Conservation (phyloP, 768 basidiomycete genomes). For the Mycena venus region DNA sequence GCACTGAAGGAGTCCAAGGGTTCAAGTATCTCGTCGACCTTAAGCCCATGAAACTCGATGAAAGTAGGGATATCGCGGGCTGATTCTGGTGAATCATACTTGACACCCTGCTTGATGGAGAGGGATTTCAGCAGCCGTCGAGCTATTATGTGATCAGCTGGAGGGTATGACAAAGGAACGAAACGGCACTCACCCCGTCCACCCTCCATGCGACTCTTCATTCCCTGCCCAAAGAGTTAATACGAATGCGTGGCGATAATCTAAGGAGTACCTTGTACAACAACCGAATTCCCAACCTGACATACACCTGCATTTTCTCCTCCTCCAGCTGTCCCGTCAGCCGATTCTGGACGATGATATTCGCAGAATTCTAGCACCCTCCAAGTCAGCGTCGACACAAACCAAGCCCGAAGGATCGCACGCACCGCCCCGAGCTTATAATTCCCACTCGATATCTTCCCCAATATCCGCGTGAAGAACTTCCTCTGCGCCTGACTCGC, state of each 20-base stretch:
- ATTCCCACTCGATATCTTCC: conserved; percentile 87
- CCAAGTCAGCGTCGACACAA: conserved; percentile 14
- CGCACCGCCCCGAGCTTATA: conserved; percentile 92
- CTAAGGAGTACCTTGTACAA: conserved; percentile 77
- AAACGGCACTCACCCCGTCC: conserved; percentile 69
- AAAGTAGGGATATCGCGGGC: conserved; percentile 88
- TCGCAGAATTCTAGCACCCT: conserved; percentile 85
- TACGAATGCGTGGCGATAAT: background rate
- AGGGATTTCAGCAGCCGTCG: conserved; percentile 88
- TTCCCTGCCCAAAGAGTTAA: conserved; percentile 64
- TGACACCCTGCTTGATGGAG: conserved; percentile 93
- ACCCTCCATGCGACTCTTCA: conserved; percentile 91
- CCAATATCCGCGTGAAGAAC: conserved; percentile 93
- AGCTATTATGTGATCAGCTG: conserved; percentile 55
- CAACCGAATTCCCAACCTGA: conserved; percentile 91
- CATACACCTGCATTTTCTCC: conserved; percentile 98
- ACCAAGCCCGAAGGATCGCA: conserved; percentile 35
- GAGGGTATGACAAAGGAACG: background rate
- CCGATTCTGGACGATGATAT: conserved; percentile 97
- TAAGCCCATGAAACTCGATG: conserved; percentile 90
- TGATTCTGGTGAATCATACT: conserved; percentile 91
- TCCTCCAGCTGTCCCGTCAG: conserved; percentile 93
- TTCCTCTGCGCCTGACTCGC: conserved; percentile 96
- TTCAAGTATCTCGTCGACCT: conserved; percentile 85
- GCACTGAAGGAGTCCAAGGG: conserved; percentile 87